A percentile compares a stretch with the other conserved stretches of the same genome.
phyloP scores from a whole-genome alignment of 2,329 filamentous ascomycete genomes.

The Aspergillus felis region DNA sequence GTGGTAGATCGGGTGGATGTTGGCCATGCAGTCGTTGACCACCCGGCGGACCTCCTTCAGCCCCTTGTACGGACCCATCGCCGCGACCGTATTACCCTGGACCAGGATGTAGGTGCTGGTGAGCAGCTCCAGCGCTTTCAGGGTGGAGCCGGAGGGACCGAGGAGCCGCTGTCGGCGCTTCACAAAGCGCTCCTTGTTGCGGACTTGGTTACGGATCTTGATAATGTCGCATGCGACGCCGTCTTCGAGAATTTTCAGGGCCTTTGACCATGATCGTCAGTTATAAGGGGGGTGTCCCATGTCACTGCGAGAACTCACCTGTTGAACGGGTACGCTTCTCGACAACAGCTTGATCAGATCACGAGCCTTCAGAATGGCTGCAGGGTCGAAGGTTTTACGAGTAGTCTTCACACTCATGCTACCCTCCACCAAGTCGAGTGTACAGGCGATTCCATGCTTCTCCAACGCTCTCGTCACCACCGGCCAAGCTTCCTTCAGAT shows the following conservation, averaged over 20 bases:
- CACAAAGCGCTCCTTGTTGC: slow-evolving; percentile 92
- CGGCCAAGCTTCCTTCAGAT: slow-evolving; percentile 90
- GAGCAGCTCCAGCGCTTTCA: slow-evolving; percentile 90
- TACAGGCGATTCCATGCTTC: slow-evolving; percentile 83
- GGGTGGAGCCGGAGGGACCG: slow-evolving; percentile 82
- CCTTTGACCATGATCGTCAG: slow-evolving; percentile 40
- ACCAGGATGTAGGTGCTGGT: slow-evolving; percentile 92
- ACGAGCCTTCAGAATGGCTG: slow-evolving; percentile 85
- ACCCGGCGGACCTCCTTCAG: slow-evolving; percentile 87
- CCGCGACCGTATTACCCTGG: slow-evolving; percentile 90
- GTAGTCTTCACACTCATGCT: slow-evolving; percentile 97
- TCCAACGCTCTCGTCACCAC: slow-evolving; percentile 82
- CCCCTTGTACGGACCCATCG: slow-evolving; percentile 89
- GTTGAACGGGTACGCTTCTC: slow-evolving; percentile 84
- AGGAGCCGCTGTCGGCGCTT: slow-evolving; percentile 91
- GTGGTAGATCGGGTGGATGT: slow-evolving; percentile 84
- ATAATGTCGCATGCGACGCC: slow-evolving; percentile 90
- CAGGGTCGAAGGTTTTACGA: slow-evolving; percentile 84
- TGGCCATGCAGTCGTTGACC: slow-evolving; percentile 93
- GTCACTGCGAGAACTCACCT: slow-evolving; percentile 39
- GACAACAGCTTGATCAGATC: slow-evolving; percentile 92
- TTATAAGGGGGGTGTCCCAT: background rate
- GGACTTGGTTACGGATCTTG: slow-evolving; percentile 85
- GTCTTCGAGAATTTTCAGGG: slow-evolving; percentile 90
- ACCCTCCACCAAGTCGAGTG: slow-evolving; percentile 89